A percentile compares a stretch with the other conserved stretches of the same genome.
phyloP scores from a whole-genome alignment of 208 protist species.

The Trypanosoma rangeli region DNA sequence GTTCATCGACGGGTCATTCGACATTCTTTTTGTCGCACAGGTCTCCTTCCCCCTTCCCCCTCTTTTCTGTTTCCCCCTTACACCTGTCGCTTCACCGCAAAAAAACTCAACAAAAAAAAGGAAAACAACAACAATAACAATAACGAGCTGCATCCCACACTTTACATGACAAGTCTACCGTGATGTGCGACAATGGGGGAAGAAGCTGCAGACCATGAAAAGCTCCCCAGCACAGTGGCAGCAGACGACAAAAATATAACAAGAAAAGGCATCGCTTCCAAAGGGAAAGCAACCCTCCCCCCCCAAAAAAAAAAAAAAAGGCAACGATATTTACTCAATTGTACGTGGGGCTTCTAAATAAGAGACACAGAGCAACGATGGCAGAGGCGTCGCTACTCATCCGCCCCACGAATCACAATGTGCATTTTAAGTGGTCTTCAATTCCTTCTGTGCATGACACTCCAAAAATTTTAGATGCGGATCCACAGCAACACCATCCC shows the following conservation, averaged over 20 bases:
- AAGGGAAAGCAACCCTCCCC: not conserved
- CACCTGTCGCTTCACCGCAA: not conserved
- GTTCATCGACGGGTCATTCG: slow-evolving; percentile 45
- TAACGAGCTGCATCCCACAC: not conserved
- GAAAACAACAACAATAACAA: not conserved
- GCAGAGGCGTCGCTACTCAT: not conserved
- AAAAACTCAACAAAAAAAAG: not conserved
- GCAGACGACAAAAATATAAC: not conserved
- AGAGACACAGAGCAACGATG: not conserved
- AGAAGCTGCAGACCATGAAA: not conserved
- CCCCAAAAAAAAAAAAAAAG: not conserved
- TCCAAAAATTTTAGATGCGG: not conserved
- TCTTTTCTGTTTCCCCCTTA: not conserved
- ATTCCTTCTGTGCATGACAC: slow-evolving; percentile 1
- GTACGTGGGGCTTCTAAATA: not conserved
- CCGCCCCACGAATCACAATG: slow-evolving; percentile 1
- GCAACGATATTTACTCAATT: not conserved
- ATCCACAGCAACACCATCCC: not conserved
- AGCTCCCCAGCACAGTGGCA: not conserved
- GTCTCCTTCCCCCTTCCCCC: not conserved
- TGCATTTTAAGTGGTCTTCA: not conserved
- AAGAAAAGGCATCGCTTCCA: not conserved
- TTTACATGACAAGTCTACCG: not conserved
- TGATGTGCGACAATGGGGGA: not conserved
- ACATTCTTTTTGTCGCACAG: slow-evolving; percentile 31